Base-by-base conservation (phyloP, 1,284 basidiomycete species). In the Irpex rosettiformis region DNA sequence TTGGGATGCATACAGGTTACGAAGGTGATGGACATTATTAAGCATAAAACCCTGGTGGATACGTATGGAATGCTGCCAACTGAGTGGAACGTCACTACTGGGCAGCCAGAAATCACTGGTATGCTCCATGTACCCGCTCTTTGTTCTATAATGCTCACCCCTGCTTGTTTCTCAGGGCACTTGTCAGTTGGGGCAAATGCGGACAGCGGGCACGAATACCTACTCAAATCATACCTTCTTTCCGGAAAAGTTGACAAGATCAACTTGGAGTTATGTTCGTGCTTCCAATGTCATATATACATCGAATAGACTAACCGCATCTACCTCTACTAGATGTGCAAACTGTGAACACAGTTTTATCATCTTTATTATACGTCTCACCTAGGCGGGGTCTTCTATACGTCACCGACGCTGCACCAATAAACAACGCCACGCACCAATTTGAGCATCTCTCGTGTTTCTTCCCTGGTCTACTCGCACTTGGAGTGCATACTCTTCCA, bases 371-470 rank as follows among this genome's bases (percentile, higher is more conserved):
- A 11, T 91, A 83, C 69, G 61, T 91, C 48, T 82, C 88, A 0
- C 83, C 86, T 1, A 79, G 72, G 1, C 85, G 89, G 13, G 70
- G 82, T 27, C 76, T 92, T 8, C 79, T 91, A 40, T 92, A 90
- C 64, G 85, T 88, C 13, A 89, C 88, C 1, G 85, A 89, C 65
- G 75, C 77, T 13, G 64, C 59, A 4, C 62, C 67, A 6, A 48
- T 70, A 13, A 69, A 69, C 4, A 68, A 69, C 49, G 77, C 81
- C n/a, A 74, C 78, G 6, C 83, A 86, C 65, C 70, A 68, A 13
- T 84, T 90, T 58, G 89, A 91, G 63, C 89, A 91, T 64, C 73
- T 91, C 27, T 84, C 88, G 4, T 90, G 89, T 71, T 91, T 91
- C 76, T 76, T 89, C 42, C 88, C 88, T 0, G 89, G 88, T 5